A percentile compares a stretch with the other conserved stretches of the same genome.
phyloP scores from a whole-genome alignment of 116 monocot genomes.

The Phalaenopsis hybrid region DNA sequence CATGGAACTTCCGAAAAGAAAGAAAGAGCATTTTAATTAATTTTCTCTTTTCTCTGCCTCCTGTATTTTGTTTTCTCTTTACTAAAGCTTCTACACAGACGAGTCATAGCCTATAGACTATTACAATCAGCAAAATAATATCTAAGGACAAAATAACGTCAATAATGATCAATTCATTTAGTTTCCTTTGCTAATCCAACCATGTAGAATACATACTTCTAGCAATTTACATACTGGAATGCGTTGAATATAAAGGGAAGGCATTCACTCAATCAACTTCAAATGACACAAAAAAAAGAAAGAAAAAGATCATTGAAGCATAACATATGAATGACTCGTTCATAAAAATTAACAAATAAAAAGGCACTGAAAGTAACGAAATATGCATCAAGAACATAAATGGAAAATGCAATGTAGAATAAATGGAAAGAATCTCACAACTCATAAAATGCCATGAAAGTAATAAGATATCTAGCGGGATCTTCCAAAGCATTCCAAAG shows the following conservation, averaged over 20 bases:
- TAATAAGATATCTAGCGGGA: slow-evolving; percentile 78
- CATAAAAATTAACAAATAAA: background rate
- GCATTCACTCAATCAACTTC: background rate
- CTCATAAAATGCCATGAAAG: slow-evolving; percentile 80
- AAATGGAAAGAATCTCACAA: slow-evolving; percentile 41
- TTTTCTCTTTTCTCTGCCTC: no score
- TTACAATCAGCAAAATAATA: background rate
- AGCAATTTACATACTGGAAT: background rate
- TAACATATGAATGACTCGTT: background rate
- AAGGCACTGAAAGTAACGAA: background rate
- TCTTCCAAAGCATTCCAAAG: slow-evolving; percentile 86
- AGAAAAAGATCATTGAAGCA: slow-evolving; percentile 2
- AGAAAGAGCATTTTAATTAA: no score
- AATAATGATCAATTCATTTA: background rate
- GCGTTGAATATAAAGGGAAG: background rate
- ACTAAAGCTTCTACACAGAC: no score
- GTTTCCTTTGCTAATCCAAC: background rate
- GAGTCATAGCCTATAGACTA: background rate
- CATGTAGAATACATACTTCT: background rate
- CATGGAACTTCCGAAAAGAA: no score
- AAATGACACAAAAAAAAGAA: background rate
- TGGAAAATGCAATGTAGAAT: background rate
- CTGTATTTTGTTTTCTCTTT: no score
- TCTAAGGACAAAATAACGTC: background rate
- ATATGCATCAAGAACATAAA: background rate